Evolutionary conservation across 441 rosid species (phyloP), one percentile per base, ranked within the genome.

Genomic region (Mallotus japonicus): DNA sequence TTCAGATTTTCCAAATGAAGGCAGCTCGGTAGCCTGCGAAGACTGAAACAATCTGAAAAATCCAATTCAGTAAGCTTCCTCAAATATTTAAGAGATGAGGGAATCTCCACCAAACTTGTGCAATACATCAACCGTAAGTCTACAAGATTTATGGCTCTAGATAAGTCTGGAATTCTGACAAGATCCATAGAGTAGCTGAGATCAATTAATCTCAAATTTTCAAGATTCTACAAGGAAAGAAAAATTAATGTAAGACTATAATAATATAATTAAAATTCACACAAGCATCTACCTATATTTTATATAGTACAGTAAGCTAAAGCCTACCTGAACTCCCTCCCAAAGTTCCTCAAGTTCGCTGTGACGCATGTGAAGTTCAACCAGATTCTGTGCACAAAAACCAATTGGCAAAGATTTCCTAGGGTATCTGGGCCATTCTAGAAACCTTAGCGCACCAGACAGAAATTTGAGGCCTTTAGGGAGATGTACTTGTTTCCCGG

Each of bases 401-500:
- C 6, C 46, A 12, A 51, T 5, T n/a, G 75, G 85, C 63, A 81
- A 53, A 32, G 60, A 76, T 22, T 62, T 76, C 8, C 73, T 56
- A 24, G 80, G 72, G 61, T 62, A 84, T 20, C 54, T 28, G 16
- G 78, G 59, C 87, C 85, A 82, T 14, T 24, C 62, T 17, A 87
- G 82, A 69, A 64, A 61, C 50, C 80, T 68, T 32, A 87, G 62
- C 40, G 80, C 74, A 34, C 28, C 28, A 24, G 28, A 24, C 28
- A 24, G 28, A 24, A 24, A 24, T 24, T 24, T 24, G 1, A 24
- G 28, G 28, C 28, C 28, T 24, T 24, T 24, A 2, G 28, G 28
- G 28, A 24, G 28, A 24, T 24, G 28, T 24, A 24, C 28, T 24
- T 0, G 28, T 24, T 24, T 24, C 28, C 28, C 28, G 2, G 2